These are phyloP conservation scores for Groenewaldozyma sp. DNA, from an alignment of 1,139 yeast genomes.

Conservation along the genomic window DNA sequence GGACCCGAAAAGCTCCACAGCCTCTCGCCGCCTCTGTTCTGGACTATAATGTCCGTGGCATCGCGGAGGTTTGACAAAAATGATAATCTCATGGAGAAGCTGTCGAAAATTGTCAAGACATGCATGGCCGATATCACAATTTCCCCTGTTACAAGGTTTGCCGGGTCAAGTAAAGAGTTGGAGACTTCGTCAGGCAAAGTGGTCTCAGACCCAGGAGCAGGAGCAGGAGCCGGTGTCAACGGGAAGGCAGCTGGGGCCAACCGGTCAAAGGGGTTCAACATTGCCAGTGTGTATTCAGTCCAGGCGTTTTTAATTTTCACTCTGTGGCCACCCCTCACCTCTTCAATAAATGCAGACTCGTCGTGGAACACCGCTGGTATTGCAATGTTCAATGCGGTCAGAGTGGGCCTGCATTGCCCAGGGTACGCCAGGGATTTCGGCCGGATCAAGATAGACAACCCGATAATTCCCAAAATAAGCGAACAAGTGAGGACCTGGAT, in stretches of 20 bases:
- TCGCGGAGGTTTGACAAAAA: constrained; percentile 48
- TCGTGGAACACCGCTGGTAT: constrained; percentile 93
- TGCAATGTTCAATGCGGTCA: constrained; percentile 82
- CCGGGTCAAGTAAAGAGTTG: constrained; percentile 35
- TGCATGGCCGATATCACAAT: constrained; percentile 81
- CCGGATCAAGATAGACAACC: constrained; percentile 29
- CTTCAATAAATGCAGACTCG: constrained; percentile 88
- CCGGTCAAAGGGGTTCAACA: constrained; percentile 52
- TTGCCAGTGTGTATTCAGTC: constrained; percentile 88
- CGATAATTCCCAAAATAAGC: constrained; percentile 37
- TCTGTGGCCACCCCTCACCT: constrained; percentile 92
- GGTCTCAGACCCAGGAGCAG: constrained; percentile 6
- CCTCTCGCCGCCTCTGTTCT: constrained; percentile 79
- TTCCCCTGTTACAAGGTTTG: constrained; percentile 78
- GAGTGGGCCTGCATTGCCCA: constrained; percentile 82
- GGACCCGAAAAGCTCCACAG: constrained; percentile 77
- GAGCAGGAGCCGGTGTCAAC: constrained; percentile 38
- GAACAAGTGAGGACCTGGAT: constrained; percentile 91
- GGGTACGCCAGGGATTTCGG: constrained; percentile 50
- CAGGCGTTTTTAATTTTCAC: constrained; percentile 86
- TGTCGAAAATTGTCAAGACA: constrained; percentile 65
- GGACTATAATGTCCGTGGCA: constrained; percentile 87
- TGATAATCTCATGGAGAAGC: constrained; percentile 36
- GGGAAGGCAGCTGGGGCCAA: constrained; percentile 36
- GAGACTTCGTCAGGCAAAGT: constrained; percentile 25